Conservation (phyloP, 2,329 filamentous ascomycete species). For the Teratosphaeria destructans region DNA sequence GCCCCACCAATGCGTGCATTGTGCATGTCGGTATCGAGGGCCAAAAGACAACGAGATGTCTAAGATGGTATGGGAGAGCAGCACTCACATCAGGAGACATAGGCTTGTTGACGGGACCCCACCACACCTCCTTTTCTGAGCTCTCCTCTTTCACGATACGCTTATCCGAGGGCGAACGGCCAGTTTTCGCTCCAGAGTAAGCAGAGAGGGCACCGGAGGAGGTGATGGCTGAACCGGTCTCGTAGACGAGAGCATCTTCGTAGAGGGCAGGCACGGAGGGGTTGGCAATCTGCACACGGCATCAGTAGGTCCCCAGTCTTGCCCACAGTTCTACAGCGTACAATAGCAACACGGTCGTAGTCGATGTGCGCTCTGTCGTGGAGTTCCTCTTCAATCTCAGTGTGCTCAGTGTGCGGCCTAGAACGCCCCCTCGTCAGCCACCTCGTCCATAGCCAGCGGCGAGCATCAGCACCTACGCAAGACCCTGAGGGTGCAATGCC, state of each 20-base stretch:
- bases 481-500: constrained; percentile 78
- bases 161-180: constrained; percentile 93
- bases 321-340: constrained; percentile 37
- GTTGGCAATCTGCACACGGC: constrained; percentile 60
- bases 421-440: constrained; percentile 4
- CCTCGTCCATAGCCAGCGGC: constrained; percentile 3
- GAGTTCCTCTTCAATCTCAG: constrained; percentile 93
- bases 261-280: constrained; percentile 91
- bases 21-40: not conserved
- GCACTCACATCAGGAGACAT: constrained; percentile 87
- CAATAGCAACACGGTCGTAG: constrained; percentile 96
- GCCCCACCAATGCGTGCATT: constrained; percentile 4
- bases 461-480: constrained; percentile 55
- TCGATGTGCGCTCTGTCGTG: constrained; percentile 98
- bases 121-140: constrained; percentile 92
- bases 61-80: constrained; percentile 10
- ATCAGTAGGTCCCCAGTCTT: not conserved
- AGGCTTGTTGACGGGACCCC: constrained; percentile 98
- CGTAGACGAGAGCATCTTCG: constrained; percentile 97
- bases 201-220: constrained; percentile 89
- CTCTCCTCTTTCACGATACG: constrained; percentile 84
- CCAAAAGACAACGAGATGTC: not conserved
- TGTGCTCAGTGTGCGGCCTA: constrained; percentile 73
- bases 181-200: constrained; percentile 97
- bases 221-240: constrained; percentile 64